A percentile compares a stretch with the other conserved stretches of the same genome.
Evolutionary conservation across 129 eudicot genomes (phyloP).

Genomic region (Gnaphalium uliginosum): DNA sequence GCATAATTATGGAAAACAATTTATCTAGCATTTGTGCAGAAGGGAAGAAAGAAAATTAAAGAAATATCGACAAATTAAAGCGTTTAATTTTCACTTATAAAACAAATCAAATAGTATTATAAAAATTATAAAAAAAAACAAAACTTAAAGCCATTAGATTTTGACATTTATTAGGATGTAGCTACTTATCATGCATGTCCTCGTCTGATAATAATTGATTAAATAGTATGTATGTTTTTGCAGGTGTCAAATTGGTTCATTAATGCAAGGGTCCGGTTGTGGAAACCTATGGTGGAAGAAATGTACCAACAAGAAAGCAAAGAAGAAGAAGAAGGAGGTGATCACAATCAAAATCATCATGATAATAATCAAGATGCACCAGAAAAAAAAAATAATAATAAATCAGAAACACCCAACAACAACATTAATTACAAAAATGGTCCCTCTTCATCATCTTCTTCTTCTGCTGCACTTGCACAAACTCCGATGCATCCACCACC

Average conservation of each 20-base stretch:
- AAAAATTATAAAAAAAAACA: slow-evolving; percentile 28
- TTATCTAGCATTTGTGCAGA: no score
- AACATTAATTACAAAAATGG: slow-evolving; percentile 32
- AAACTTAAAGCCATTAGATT: slow-evolving; percentile 13
- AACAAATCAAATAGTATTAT: background rate
- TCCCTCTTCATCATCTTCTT: slow-evolving; percentile 30
- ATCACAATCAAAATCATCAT: slow-evolving; percentile 20
- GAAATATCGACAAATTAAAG: no score
- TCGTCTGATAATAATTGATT: slow-evolving; percentile 12
- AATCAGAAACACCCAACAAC: slow-evolving; percentile 9
- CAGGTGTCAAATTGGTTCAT: slow-evolving; percentile 99
- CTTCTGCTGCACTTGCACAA: slow-evolving; percentile 46
- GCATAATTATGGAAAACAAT: no score
- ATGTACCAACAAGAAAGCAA: slow-evolving; percentile 96
- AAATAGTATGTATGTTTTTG: slow-evolving; percentile 17
- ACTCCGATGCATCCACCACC: slow-evolving; percentile 53
- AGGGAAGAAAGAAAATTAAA: no score
- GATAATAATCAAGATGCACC: background rate
- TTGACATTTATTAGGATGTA: slow-evolving; percentile 22
- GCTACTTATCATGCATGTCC: slow-evolving; percentile 10
- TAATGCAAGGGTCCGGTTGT: slow-evolving; percentile 94
- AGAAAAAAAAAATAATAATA: slow-evolving; percentile 20
- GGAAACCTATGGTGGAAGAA: slow-evolving; percentile 99
- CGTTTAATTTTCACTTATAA: no score
- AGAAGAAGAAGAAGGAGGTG: slow-evolving; percentile 38